phyloP scores from a whole-genome alignment of 495 filamentous ascomycete species.

The Geoglossum glabrum region DNA sequence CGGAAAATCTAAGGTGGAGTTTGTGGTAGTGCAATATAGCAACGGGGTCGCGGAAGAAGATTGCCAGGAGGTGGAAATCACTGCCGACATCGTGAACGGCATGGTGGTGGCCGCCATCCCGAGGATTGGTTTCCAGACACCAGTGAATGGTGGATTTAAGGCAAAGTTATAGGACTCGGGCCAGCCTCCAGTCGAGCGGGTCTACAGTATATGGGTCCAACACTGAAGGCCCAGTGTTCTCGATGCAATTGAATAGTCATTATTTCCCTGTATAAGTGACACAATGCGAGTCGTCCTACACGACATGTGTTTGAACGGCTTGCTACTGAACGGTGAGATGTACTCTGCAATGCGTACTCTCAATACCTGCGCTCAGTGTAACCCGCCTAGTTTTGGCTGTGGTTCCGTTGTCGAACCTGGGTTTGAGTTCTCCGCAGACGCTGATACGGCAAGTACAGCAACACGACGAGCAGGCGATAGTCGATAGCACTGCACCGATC shows the following conservation, averaged over 20 bases:
- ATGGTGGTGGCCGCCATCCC: not conserved
- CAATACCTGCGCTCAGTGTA: too few relatives aligned
- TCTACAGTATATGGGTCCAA: not conserved
- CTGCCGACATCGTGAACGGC: not conserved
- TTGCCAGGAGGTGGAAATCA: conserved; percentile 51
- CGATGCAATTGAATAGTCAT: not conserved
- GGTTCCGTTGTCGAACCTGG: too few relatives aligned
- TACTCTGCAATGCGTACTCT: too few relatives aligned
- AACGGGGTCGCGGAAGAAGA: conserved; percentile 76
- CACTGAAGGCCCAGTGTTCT: not conserved
- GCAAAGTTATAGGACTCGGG: not conserved
- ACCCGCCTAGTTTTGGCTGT: too few relatives aligned
- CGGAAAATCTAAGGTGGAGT: conserved; percentile 46
- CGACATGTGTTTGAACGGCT: too few relatives aligned
- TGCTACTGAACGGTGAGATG: too few relatives aligned
- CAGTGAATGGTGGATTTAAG: not conserved
- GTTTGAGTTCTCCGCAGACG: too few relatives aligned
- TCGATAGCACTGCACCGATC: too few relatives aligned
- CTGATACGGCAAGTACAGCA: too few relatives aligned
- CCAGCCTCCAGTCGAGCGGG: not conserved
- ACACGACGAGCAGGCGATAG: too few relatives aligned
- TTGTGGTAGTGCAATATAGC: conserved; percentile 73
- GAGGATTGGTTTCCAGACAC: not conserved
- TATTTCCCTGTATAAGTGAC: not conserved
- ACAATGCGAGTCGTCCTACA: too few relatives aligned